phyloP scores from a whole-genome alignment of 2,329 filamentous ascomycete species.

The Uncinocarpus reesii region DNA sequence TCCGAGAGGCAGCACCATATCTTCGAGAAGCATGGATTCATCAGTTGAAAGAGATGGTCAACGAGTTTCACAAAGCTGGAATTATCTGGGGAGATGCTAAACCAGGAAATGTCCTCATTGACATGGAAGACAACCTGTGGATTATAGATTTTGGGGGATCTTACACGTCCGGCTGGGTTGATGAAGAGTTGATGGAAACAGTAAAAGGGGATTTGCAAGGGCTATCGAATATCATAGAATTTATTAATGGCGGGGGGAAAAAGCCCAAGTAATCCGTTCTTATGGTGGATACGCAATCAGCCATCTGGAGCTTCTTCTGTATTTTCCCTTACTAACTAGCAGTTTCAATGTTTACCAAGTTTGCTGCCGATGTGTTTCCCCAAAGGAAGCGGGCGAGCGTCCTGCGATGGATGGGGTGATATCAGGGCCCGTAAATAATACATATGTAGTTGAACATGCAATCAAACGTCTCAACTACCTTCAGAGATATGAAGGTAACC shows the following conservation, averaged over 20 bases:
- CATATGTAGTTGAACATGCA: too few relatives aligned
- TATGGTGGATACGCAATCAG: too few relatives aligned
- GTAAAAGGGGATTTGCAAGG: slow-evolving; percentile 10
- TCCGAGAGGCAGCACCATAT: background rate
- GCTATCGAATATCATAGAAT: slow-evolving; percentile 2
- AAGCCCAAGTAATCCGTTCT: too few relatives aligned
- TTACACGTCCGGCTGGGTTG: slow-evolving; percentile 12
- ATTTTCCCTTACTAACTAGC: too few relatives aligned
- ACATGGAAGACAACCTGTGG: slow-evolving; percentile 19
- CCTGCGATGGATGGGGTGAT: too few relatives aligned
- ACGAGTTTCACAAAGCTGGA: slow-evolving; percentile 3
- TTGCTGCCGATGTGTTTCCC: too few relatives aligned
- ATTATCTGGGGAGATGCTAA: slow-evolving; percentile 23
- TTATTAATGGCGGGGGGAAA: background rate
- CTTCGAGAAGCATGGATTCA: slow-evolving; percentile 5
- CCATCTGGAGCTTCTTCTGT: too few relatives aligned
- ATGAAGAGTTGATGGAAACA: slow-evolving; percentile 1
- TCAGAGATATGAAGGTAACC: too few relatives aligned
- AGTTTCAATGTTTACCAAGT: too few relatives aligned
- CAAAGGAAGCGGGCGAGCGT: too few relatives aligned
- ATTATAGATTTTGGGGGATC: slow-evolving; percentile 21
- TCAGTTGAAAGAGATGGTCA: background rate
- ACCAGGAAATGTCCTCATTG: slow-evolving; percentile 23
- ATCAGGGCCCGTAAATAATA: too few relatives aligned
- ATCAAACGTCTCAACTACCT: too few relatives aligned